These are phyloP conservation scores for Aurantiochytrium sp. DNA, from an alignment of 108 stramenopile species.

Conservation along the genomic window DNA sequence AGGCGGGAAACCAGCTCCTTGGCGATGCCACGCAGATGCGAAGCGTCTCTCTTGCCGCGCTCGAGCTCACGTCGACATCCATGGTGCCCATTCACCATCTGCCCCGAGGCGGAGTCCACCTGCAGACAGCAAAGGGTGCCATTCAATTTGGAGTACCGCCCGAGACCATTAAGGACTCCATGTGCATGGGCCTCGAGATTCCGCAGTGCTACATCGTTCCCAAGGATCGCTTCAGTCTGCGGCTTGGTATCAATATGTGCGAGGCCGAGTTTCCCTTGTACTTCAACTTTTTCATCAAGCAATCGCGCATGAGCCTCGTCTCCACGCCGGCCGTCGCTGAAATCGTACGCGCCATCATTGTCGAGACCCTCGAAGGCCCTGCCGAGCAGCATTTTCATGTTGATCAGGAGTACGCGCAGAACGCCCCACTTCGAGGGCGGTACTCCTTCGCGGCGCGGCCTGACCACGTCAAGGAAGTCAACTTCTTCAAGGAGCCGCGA, in stretches of 20 bases:
- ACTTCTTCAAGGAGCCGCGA: constrained; percentile 21
- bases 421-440: neutral
- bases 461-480: neutral
- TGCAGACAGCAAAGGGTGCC: neutral
- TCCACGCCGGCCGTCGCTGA: constrained; percentile 29
- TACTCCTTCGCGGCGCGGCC: neutral
- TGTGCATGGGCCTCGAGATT: constrained; percentile 42
- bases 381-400: neutral
- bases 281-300: constrained; percentile 49
- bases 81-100: neutral
- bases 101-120: neutral
- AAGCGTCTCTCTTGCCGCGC: neutral
- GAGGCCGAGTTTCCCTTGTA: constrained; percentile 56
- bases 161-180: constrained; percentile 34
- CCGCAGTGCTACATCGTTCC: constrained; percentile 43
- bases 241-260: constrained; percentile 43
- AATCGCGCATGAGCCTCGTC: constrained; percentile 35
- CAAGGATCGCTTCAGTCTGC: constrained; percentile 36
- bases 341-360: constrained; percentile 36
- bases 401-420: constrained; percentile 17
- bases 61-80: neutral
- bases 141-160: neutral
- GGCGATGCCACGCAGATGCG: neutral
- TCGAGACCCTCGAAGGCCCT: constrained; percentile 49
- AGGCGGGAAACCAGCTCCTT: neutral